Conservation (phyloP, 305 asterid genomes). For the Lippia alba region DNA sequence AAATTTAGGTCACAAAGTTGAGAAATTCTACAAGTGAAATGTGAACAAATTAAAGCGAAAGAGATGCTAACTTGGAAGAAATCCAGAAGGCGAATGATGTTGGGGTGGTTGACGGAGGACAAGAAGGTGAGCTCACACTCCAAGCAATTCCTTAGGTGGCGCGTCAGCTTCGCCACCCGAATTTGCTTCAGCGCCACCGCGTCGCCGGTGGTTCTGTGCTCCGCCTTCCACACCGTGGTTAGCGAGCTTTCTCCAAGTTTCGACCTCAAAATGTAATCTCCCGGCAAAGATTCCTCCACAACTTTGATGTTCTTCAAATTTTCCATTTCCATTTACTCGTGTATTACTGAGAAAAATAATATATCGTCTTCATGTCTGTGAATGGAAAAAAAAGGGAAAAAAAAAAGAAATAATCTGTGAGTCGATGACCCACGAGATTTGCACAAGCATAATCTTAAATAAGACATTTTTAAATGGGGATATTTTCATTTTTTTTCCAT, state of each 20-base stretch:
- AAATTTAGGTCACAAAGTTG: too few relatives aligned
- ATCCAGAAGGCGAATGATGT: slow-evolving; percentile 58
- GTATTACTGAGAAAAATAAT: too few relatives aligned
- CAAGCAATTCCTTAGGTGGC: slow-evolving; percentile 51
- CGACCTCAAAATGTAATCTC: slow-evolving; percentile 45
- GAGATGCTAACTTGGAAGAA: slow-evolving; percentile 42
- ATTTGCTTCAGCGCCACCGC: slow-evolving; percentile 54
- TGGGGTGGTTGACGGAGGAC: slow-evolving; percentile 62
- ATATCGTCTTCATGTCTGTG: too few relatives aligned
- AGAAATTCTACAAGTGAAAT: not conserved
- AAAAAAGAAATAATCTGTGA: too few relatives aligned
- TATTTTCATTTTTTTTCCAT: too few relatives aligned
- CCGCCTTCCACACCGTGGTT: slow-evolving; percentile 58
- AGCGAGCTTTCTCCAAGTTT: slow-evolving; percentile 44
- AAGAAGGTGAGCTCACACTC: slow-evolving; percentile 58
- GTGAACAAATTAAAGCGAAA: slow-evolving; percentile 3
- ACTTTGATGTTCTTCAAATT: not conserved
- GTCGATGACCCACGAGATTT: too few relatives aligned
- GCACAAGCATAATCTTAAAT: too few relatives aligned
- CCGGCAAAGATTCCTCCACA: slow-evolving; percentile 26
- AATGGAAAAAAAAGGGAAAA: too few relatives aligned
- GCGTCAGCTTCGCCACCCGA: slow-evolving; percentile 45
- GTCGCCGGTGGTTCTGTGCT: slow-evolving; percentile 48
- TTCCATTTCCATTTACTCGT: not conserved
- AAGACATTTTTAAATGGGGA: too few relatives aligned